Percentiles rank a stretch among this genome's conserved stretches.
These are phyloP conservation scores for Mycothermus thermophilus DNA, from an alignment of 495 filamentous ascomycete species.

Conservation along the genomic window DNA sequence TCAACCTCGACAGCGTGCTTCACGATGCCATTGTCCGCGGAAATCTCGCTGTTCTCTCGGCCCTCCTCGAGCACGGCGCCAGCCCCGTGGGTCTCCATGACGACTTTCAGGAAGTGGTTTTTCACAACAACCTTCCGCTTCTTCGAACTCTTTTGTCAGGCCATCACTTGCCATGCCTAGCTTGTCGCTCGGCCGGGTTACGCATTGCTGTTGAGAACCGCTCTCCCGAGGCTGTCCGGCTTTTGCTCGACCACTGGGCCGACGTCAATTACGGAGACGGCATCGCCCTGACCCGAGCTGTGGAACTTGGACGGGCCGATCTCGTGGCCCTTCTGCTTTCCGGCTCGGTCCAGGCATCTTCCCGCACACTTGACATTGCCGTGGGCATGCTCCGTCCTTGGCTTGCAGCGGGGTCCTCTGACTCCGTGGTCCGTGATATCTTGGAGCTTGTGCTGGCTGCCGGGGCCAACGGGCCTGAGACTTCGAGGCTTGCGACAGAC, in stretches of 20 bases:
- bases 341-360: constrained; percentile 13
- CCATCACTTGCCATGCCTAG: constrained; percentile 16
- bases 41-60: constrained; percentile 12
- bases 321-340: constrained; percentile 14
- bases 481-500: constrained; percentile 11
- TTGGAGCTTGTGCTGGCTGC: constrained; percentile 16
- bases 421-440: constrained; percentile 8
- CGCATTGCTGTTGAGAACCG: constrained; percentile 19
- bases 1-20: constrained; percentile 18
- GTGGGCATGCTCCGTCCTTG: constrained; percentile 10
- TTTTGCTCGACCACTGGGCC: constrained; percentile 16
- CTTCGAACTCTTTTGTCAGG: constrained; percentile 14
- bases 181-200: constrained; percentile 18
- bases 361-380: constrained; percentile 15
- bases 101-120: constrained; percentile 18
- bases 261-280: constrained; percentile 19
- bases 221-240: constrained; percentile 8
- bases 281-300: constrained; percentile 13
- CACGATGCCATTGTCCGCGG: constrained; percentile 16
- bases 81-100: constrained; percentile 17
- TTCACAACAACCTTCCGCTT: constrained; percentile 9
- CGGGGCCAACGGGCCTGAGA: constrained; percentile 15
- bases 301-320: constrained; percentile 13
- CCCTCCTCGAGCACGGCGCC: constrained; percentile 18
- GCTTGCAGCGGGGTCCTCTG: no score